phyloP scores from a whole-genome alignment of 2,329 filamentous ascomycete species.

The Dothistroma septosporum region DNA sequence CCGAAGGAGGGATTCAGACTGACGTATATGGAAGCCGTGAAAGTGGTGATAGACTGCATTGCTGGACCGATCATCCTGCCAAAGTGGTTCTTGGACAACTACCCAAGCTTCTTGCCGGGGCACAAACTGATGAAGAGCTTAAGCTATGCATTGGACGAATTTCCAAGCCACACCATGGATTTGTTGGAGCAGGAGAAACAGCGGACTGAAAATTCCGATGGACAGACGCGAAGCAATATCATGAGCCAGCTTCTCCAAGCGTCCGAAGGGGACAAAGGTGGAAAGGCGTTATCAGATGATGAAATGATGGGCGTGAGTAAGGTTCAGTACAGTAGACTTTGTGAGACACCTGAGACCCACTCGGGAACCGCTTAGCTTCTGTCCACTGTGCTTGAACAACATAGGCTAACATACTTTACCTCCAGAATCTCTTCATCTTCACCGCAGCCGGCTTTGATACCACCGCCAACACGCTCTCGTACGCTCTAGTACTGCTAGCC shows the following conservation, averaged over 20 bases:
- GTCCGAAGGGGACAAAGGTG: constrained; percentile 14
- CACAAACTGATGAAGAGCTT: constrained; percentile 16
- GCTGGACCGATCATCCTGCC: constrained; percentile 28
- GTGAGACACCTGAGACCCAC: too few relatives aligned
- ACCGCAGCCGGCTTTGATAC: constrained; percentile 48
- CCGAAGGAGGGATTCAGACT: constrained; percentile 28
- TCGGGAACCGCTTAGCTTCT: too few relatives aligned
- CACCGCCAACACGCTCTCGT: constrained; percentile 50
- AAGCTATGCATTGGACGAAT: constrained; percentile 25
- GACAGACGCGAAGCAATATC: constrained; percentile 26
- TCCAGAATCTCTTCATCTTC: constrained; percentile 45
- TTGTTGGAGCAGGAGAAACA: constrained; percentile 25
- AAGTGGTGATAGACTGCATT: constrained; percentile 23
- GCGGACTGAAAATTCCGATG: constrained; percentile 10
- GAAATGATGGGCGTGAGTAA: constrained; percentile 36
- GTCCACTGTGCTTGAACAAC: too few relatives aligned
- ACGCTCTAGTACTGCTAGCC: constrained; percentile 47
- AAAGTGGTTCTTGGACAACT: constrained; percentile 24
- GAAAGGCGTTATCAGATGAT: constrained; percentile 33
- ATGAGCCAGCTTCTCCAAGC: constrained; percentile 29
- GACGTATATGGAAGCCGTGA: constrained; percentile 31
- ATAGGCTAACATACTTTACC: too few relatives aligned
- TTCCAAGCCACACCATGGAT: constrained; percentile 24
- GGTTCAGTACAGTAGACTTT: too few relatives aligned
- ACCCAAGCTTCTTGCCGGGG: constrained; percentile 25